Evolutionary conservation across 2,329 filamentous ascomycete species (phyloP).

Genomic region (Calonectria multiphialidica): DNA sequence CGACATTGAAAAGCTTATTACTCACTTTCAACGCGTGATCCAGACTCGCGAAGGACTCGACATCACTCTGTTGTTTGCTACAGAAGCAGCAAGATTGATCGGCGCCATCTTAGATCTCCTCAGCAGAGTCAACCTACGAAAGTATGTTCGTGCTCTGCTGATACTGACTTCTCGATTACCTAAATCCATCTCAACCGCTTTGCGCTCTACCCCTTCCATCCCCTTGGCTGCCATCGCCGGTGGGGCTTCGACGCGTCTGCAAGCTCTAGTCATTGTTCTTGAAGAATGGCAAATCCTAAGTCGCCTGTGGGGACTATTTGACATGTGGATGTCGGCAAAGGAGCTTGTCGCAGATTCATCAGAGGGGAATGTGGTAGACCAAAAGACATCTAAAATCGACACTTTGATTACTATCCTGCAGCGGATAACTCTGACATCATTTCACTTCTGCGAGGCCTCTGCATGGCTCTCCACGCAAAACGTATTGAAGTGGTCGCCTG

Average conservation of each 20-base stretch:
- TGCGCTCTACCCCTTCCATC: neutral
- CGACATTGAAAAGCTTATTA: neutral
- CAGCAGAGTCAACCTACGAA: neutral
- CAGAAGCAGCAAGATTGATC: conserved; percentile 12
- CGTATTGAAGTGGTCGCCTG: conserved; percentile 9
- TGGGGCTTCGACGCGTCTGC: conserved; percentile 1
- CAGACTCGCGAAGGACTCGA: conserved; percentile 21
- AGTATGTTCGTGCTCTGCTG: neutral
- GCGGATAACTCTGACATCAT: conserved; percentile 4
- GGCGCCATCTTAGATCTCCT: conserved; percentile 13
- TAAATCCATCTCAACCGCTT: neutral
- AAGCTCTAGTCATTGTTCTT: conserved; percentile 13
- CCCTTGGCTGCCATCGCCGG: neutral
- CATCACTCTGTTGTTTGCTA: conserved; percentile 15
- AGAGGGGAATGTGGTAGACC: neutral
- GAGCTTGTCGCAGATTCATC: neutral
- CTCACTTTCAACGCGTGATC: conserved; percentile 9
- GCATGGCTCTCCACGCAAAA: conserved; percentile 3
- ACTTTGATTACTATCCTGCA: neutral
- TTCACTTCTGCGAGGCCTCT: conserved; percentile 19
- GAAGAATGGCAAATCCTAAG: conserved; percentile 27
- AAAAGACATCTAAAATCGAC: neutral
- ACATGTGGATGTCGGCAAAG: conserved; percentile 21
- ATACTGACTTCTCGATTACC: neutral
- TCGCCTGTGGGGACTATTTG: conserved; percentile 21